Percentiles rank a stretch among this genome's conserved stretches.
Evolutionary conservation across 805 yeast species (phyloP).

Genomic region (Sugiyamaella boreocaroliniensis): DNA sequence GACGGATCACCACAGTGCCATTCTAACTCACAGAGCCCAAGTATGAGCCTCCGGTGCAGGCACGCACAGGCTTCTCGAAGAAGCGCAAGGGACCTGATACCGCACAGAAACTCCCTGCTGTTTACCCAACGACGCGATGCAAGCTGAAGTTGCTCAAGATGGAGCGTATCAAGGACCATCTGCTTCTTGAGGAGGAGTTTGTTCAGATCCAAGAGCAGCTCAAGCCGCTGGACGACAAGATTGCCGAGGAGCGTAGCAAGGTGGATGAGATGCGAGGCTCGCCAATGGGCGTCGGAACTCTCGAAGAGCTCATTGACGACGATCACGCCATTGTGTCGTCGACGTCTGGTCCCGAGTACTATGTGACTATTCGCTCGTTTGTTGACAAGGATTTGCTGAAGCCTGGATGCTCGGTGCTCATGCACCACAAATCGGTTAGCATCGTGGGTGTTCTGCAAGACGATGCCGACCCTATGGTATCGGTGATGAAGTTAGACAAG

Average conservation of each 20-base stretch:
- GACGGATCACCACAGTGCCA: not conserved
- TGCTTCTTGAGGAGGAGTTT: conserved; percentile 90
- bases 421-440: conserved; percentile 93
- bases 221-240: conserved; percentile 94
- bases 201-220: conserved; percentile 90
- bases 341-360: conserved; percentile 94
- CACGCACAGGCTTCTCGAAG: conserved; percentile 82
- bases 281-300: conserved; percentile 92
- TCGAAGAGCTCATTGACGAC: conserved; percentile 96
- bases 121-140: conserved; percentile 89
- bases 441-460: conserved; percentile 98
- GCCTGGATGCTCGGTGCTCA: conserved; percentile 92
- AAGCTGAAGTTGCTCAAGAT: conserved; percentile 82
- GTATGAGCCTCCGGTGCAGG: conserved; percentile 97
- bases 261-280: conserved; percentile 93
- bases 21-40: conserved; percentile 63
- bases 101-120: conserved; percentile 78
- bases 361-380: conserved; percentile 90
- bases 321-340: conserved; percentile 98
- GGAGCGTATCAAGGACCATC: conserved; percentile 94
- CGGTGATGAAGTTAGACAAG: conserved; percentile 95
- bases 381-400: conserved; percentile 94
- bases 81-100: conserved; percentile 87
- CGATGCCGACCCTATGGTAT: conserved; percentile 96
- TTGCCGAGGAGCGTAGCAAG: conserved; percentile 91